phyloP scores from a whole-genome alignment of 805 yeast genomes.

The Teunomyces pallodes region DNA sequence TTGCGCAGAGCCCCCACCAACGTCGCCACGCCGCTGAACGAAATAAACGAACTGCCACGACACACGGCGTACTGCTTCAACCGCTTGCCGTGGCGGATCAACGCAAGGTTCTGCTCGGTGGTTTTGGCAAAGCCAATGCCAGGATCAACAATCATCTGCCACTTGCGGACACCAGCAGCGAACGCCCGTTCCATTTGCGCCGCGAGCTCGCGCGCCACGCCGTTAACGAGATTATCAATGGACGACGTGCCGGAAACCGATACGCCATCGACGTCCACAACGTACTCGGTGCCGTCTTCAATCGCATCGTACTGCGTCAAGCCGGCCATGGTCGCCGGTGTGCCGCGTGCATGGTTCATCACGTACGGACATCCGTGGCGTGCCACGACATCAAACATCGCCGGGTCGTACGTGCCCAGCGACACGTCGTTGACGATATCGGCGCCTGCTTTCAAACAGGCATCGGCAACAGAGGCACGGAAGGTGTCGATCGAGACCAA shows the following conservation, averaged over 20 bases:
- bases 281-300: slow-evolving; percentile 36
- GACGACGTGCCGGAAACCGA: slow-evolving; percentile 23
- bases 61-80: slow-evolving; percentile 47
- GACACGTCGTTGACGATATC: slow-evolving; percentile 91
- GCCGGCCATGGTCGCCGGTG: slow-evolving; percentile 66
- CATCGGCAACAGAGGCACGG: slow-evolving; percentile 69
- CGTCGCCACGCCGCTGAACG: slow-evolving; percentile 59
- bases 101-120: slow-evolving; percentile 61
- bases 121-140: slow-evolving; percentile 96
- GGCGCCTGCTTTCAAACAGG: slow-evolving; percentile 72
- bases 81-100: slow-evolving; percentile 52
- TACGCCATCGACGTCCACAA: slow-evolving; percentile 24
- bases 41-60: slow-evolving; percentile 27
- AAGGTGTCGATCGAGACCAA: slow-evolving; percentile 87
- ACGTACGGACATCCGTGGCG: slow-evolving; percentile 71
- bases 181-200: slow-evolving; percentile 55
- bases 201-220: slow-evolving; percentile 65
- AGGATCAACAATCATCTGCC: slow-evolving; percentile 93
- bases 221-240: slow-evolving; percentile 44
- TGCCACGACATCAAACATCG: slow-evolving; percentile 69
- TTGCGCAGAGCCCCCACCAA: slow-evolving; percentile 89
- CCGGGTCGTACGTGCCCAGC: slow-evolving; percentile 68
- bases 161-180: slow-evolving; percentile 64
- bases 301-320: slow-evolving; percentile 53
- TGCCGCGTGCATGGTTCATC: slow-evolving; percentile 83